Base-by-base conservation (phyloP, 1,284 basidiomycete species). In the Cutaneotrichosporon cyanovorans region DNA sequence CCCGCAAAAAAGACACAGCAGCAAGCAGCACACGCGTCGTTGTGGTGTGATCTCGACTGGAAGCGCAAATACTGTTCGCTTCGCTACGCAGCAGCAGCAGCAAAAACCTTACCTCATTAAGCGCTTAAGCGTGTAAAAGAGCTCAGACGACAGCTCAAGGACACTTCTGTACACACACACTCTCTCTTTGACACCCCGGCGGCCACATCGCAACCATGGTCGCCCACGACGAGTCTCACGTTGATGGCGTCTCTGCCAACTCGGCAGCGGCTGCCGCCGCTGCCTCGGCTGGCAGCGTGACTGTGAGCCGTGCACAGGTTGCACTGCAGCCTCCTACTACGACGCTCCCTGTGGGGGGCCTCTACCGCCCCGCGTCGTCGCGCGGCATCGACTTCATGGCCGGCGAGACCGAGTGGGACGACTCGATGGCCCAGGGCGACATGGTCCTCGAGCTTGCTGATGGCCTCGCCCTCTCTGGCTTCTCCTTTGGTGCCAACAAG, bases 401-500 rank as follows among this genome's bases (percentile, higher is more conserved):
- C 16, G 53, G 53, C 50, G 59, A 56, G 23, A 57, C 55, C 36
- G 59, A 59, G 33, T 71, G 69, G 68, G 54, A 65, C 33, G 65
- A 68, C 40, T 44, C 47, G 31, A 62, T 69, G 57, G 69, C 62
- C 35, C 53, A 68, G 54, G 62, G 60, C 33, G 66, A 73, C 59
- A 77, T 77, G 74, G 82, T 97, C 40, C 78, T 98, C 50, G 91
- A 98, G 73, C 79, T 99, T 48, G 81, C 81, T 42, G 93, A 98
- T 73, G 93, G 93, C 12, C 82, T 87, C 51, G 83, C 87, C 1
- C 88, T 83, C 63, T 78, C 83, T 47, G 95, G 95, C 40, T 84
- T 88, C 67, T 89, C 85, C 67, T 98, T 99, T 66, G 95, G 95
- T 62, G 90, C 90, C 3, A 78, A 87, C 61, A 93, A 90, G 76